Evolutionary conservation across 2,329 filamentous ascomycete genomes (phyloP).

Genomic region (Aspergillus floridensis): DNA sequence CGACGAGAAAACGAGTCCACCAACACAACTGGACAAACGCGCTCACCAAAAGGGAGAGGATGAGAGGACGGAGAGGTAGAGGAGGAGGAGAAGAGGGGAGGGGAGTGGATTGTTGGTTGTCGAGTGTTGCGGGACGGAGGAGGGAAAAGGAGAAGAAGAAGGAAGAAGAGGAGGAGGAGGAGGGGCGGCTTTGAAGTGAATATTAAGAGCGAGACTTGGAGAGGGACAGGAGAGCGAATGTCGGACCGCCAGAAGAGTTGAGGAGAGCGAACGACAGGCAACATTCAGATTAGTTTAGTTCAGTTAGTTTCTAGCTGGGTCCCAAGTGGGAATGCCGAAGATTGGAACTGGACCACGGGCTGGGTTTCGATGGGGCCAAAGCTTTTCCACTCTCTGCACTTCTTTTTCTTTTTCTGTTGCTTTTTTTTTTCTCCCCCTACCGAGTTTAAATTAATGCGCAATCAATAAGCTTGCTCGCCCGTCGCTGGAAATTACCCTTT

Average conservation of each 20-base stretch:
- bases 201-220: constrained; percentile 10
- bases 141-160: constrained; percentile 8
- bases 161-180: constrained; percentile 1
- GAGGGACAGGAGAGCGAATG: constrained; percentile 16
- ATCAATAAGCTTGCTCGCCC: background rate
- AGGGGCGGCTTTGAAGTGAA: constrained; percentile 6
- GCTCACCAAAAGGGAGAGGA: constrained; percentile 16
- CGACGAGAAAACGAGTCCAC: constrained; percentile 4
- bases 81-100: background rate
- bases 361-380: constrained; percentile 17
- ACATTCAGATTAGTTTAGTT: background rate
- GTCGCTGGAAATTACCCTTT: background rate
- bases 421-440: background rate
- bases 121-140: constrained; percentile 11
- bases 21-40: constrained; percentile 19
- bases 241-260: background rate
- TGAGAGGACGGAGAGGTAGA: constrained; percentile 1
- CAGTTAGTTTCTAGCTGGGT: background rate
- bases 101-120: constrained; percentile 4
- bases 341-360: constrained; percentile 22
- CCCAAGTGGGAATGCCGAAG: constrained; percentile 23
- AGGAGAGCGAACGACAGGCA: constrained; percentile 15
- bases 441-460: background rate
- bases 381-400: constrained; percentile 11
- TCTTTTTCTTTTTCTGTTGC: background rate